Percentiles rank a stretch among this genome's conserved stretches.
phyloP scores from a whole-genome alignment of 352 stramenopile species.

The Pythium coloratum region DNA sequence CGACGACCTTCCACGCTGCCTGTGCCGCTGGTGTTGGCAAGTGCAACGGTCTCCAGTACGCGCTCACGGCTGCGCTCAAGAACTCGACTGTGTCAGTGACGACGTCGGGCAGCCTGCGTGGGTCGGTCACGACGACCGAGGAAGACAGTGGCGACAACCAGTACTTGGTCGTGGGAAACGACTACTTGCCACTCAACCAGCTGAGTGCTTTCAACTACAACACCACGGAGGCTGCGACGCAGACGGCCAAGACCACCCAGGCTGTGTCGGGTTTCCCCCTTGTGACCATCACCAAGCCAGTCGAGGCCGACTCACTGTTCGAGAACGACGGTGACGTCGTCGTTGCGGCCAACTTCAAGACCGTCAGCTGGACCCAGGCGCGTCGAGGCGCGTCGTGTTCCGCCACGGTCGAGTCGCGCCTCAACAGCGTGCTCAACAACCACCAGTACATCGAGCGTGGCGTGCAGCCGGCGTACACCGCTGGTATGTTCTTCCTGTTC shows the following conservation, averaged over 20 bases:
- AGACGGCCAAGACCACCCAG: background rate
- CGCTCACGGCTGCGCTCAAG: constrained; percentile 20
- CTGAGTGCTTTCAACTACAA: constrained; percentile 41
- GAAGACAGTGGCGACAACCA: constrained; percentile 6
- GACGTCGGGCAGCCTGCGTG: constrained; percentile 14
- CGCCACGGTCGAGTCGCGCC: constrained; percentile 39
- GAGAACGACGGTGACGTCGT: constrained; percentile 37
- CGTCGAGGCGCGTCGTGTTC: constrained; percentile 29
- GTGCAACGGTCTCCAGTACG: constrained; percentile 43
- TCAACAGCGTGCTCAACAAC: constrained; percentile 33
- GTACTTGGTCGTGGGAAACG: constrained; percentile 43
- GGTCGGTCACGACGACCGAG: background rate
- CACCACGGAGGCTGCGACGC: constrained; percentile 35
- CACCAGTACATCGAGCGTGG: constrained; percentile 45
- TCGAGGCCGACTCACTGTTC: constrained; percentile 5
- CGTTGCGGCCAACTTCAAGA: constrained; percentile 24
- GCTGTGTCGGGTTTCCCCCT: constrained; percentile 23
- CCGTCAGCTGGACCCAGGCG: constrained; percentile 24
- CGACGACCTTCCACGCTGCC: constrained; percentile 38
- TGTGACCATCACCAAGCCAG: constrained; percentile 35
- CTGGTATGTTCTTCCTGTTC: constrained; percentile 55
- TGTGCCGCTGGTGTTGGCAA: constrained; percentile 22
- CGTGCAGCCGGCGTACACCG: constrained; percentile 50
- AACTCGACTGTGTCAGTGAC: constrained; percentile 12
- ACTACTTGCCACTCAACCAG: constrained; percentile 32